Conservation (phyloP, 176 grass and related monocot genomes). For the Sorghum bicolor region Sorghum_bicolor_NCBIv3 NC_012877.2:4081501-4082000, state of each 20-base stretch:
- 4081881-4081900: neutral
- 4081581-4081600: too few species aligned
- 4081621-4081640: neutral
- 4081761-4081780: neutral
- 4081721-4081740: neutral
- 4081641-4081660: neutral
- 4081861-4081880: constrained; percentile 8
- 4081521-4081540: too few species aligned
- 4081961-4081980: neutral
- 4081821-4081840: neutral
- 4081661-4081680: neutral
- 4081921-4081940: neutral
- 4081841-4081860: constrained; percentile 4
- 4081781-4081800: neutral
- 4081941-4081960: neutral
- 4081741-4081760: neutral
- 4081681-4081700: neutral
- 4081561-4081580: too few species aligned
- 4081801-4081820: neutral
- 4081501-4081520: too few species aligned
- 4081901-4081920: neutral
- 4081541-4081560: too few species aligned
- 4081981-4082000: neutral
- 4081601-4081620: too few species aligned
- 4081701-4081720: neutral